phyloP scores from a whole-genome alignment of 768 basidiomycete genomes.

The Russula earlei region DNA sequence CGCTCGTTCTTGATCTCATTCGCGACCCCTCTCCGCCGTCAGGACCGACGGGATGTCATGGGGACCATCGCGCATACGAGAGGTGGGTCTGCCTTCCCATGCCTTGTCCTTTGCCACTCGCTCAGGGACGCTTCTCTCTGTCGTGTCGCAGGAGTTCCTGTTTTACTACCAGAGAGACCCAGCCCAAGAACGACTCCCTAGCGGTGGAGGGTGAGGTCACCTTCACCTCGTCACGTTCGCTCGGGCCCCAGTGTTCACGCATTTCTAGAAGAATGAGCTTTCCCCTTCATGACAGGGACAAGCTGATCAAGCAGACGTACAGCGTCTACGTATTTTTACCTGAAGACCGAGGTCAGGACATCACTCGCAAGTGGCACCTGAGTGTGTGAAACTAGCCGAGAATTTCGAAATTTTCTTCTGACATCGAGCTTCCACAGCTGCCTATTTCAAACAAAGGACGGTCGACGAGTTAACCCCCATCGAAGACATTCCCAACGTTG shows the following conservation, averaged over 20 bases:
- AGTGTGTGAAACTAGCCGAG: conserved; percentile 40
- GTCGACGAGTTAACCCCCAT: conserved; percentile 64
- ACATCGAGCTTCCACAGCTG: conserved; percentile 38
- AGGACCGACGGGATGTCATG: conserved; percentile 70
- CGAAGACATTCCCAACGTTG: conserved; percentile 52
- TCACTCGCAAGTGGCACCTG: conserved; percentile 66
- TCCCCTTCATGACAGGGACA: conserved; percentile 27
- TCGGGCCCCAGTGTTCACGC: not conserved
- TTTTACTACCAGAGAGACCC: conserved; percentile 60
- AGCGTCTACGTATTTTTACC: conserved; percentile 60
- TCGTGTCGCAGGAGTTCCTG: conserved; percentile 54
- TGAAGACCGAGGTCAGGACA: conserved; percentile 23
- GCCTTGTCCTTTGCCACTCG: not conserved
- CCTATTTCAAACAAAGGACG: conserved; percentile 73
- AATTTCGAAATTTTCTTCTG: not conserved
- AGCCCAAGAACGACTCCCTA: conserved; percentile 22
- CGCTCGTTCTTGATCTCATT: not conserved
- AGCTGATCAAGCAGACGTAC: conserved; percentile 74
- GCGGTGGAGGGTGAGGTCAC: conserved; percentile 15
- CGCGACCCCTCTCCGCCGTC: not conserved
- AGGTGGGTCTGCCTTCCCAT: conserved; percentile 37
- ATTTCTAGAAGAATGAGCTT: conserved; percentile 32
- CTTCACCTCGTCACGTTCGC: not conserved
- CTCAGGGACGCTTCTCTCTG: not conserved
- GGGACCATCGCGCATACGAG: conserved; percentile 77